phyloP scores from a whole-genome alignment of 129 eudicot species.

The Kitagawia praeruptora region DNA sequence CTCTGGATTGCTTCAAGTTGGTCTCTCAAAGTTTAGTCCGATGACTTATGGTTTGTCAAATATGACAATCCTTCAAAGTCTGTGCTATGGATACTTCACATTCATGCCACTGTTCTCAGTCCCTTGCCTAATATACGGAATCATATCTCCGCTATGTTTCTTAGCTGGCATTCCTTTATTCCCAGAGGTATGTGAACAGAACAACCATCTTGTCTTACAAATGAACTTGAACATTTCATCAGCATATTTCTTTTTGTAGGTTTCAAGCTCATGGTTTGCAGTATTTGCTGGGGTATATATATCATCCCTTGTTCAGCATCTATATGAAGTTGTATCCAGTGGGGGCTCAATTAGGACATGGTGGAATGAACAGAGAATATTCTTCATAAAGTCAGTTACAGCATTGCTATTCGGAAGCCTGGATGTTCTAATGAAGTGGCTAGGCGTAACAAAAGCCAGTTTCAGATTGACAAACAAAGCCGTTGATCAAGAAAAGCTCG shows the following conservation, averaged over 20 bases:
- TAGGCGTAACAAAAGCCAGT: constrained; percentile 52
- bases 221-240: not conserved
- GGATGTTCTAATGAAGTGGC: constrained; percentile 45
- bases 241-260: constrained; percentile 24
- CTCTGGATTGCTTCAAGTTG: constrained; percentile 60
- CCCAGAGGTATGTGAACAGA: constrained; percentile 35
- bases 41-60: constrained; percentile 49
- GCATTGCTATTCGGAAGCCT: constrained; percentile 58
- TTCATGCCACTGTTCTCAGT: constrained; percentile 33
- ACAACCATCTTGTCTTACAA: not conserved
- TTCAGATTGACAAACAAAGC: constrained; percentile 73
- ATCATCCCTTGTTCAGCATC: constrained; percentile 46
- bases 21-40: constrained; percentile 61
- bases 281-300: constrained; percentile 38
- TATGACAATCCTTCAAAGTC: constrained; percentile 49
- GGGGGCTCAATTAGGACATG: constrained; percentile 53
- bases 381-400: constrained; percentile 47
- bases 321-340: constrained; percentile 49
- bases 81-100: constrained; percentile 65
- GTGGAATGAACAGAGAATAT: constrained; percentile 78
- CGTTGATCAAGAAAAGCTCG: constrained; percentile 47
- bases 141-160: constrained; percentile 55
- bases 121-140: constrained; percentile 35
- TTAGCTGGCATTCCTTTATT: constrained; percentile 49
- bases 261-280: constrained; percentile 48